Evolutionary conservation across 2,329 filamentous ascomycete species (phyloP).

Genomic region (Fusarium denticulatum): DNA sequence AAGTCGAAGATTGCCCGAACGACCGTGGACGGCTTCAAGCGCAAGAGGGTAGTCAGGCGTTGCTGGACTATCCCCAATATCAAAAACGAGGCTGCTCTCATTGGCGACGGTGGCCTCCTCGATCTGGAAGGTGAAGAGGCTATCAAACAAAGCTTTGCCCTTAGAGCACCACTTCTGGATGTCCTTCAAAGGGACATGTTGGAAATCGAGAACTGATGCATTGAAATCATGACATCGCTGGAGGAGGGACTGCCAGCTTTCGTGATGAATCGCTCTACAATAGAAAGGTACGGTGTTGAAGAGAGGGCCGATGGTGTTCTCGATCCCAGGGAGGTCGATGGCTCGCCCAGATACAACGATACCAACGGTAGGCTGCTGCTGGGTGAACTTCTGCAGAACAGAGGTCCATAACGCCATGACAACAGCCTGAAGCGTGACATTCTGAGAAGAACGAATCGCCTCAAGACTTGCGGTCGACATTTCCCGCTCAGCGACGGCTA

Average conservation of each 20-base stretch:
- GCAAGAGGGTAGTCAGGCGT: slow-evolving; percentile 79
- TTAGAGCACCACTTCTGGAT: slow-evolving; percentile 81
- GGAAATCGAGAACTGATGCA: slow-evolving; percentile 72
- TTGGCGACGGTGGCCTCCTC: slow-evolving; percentile 47
- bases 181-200: slow-evolving; percentile 77
- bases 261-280: slow-evolving; percentile 53
- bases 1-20: slow-evolving; percentile 60
- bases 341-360: slow-evolving; percentile 82
- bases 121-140: slow-evolving; percentile 82
- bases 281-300: slow-evolving; percentile 90
- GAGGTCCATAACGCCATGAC: slow-evolving; percentile 79
- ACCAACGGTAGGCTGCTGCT: slow-evolving; percentile 68
- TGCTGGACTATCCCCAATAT: slow-evolving; percentile 56
- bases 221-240: slow-evolving; percentile 76
- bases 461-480: slow-evolving; percentile 59
- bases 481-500: slow-evolving; percentile 21
- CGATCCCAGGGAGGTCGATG: slow-evolving; percentile 72
- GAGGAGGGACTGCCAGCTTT: slow-evolving; percentile 70
- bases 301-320: slow-evolving; percentile 79
- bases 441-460: slow-evolving; percentile 64
- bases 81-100: slow-evolving; percentile 61
- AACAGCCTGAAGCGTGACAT: slow-evolving; percentile 82
- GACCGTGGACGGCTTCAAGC: slow-evolving; percentile 72
- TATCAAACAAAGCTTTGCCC: slow-evolving; percentile 76
- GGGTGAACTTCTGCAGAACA: slow-evolving; percentile 64